Evolutionary conservation across 768 basidiomycete genomes (phyloP).

Genomic region (Leccinum uliginosum): DNA sequence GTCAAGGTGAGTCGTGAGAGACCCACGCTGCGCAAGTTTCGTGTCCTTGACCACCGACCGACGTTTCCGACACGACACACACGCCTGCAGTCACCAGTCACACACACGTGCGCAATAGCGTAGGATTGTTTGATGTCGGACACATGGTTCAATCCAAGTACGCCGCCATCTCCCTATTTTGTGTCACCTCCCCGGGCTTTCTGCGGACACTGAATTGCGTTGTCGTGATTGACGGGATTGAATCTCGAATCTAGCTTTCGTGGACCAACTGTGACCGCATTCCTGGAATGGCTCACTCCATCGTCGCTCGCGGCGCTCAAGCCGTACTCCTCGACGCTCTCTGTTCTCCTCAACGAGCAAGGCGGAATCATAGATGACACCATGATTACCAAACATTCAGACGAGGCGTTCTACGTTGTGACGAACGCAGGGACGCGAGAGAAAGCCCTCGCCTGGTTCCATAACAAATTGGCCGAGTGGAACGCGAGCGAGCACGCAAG

Average conservation of each 20-base stretch:
- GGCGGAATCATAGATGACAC: constrained; percentile 98
- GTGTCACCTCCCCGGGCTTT: not conserved
- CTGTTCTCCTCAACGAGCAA: constrained; percentile 79
- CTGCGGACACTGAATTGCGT: not conserved
- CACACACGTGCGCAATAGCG: constrained; percentile 76
- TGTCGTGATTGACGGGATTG: not conserved
- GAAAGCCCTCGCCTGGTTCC: constrained; percentile 78
- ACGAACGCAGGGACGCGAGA: constrained; percentile 91
- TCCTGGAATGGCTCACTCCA: constrained; percentile 88
- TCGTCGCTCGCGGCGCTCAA: constrained; percentile 67
- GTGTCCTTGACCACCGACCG: constrained; percentile 9
- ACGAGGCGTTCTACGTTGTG: constrained; percentile 86
- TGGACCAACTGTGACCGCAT: constrained; percentile 70
- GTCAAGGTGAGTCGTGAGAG: constrained; percentile 55
- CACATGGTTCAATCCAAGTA: constrained; percentile 97
- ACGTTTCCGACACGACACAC: not conserved
- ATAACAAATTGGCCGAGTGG: constrained; percentile 67
- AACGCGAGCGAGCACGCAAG: constrained; percentile 51
- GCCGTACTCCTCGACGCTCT: constrained; percentile 78
- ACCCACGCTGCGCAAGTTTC: not conserved
- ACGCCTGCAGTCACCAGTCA: constrained; percentile 75
- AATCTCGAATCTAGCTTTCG: constrained; percentile 59
- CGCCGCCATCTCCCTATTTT: constrained; percentile 16
- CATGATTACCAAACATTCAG: constrained; percentile 80
- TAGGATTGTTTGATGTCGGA: constrained; percentile 93